Conservation (phyloP, 2,329 filamentous ascomycete genomes). For the Shiraia sp. region DNA sequence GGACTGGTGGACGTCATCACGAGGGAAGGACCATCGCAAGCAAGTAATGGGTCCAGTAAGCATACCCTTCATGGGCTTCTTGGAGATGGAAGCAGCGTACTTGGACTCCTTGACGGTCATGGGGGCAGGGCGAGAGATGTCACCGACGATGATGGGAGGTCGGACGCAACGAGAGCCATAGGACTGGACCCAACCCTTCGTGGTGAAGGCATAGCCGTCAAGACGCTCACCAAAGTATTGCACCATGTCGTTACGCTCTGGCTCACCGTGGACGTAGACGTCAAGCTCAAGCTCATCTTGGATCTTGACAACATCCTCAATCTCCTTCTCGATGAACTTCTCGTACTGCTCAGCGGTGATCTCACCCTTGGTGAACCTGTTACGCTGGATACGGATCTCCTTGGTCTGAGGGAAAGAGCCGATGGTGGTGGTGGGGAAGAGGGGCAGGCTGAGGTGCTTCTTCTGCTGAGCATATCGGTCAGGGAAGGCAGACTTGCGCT, state of each 20-base stretch:
- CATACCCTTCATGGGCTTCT: conserved; percentile 99
- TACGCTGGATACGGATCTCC: conserved; percentile 94
- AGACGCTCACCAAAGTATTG: conserved; percentile 99
- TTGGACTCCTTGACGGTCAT: conserved; percentile 99
- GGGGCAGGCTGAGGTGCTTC: conserved; percentile 87
- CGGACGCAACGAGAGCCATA: conserved; percentile 98
- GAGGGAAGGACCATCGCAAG: conserved; percentile 98
- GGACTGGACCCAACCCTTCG: conserved; percentile 97
- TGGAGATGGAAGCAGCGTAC: conserved; percentile 93
- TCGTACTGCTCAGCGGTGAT: conserved; percentile 93
- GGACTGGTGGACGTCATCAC: conserved; percentile 99
- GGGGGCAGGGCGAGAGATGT: conserved; percentile 92
- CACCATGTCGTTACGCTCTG: conserved; percentile 99
- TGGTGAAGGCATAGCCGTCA: conserved; percentile 97
- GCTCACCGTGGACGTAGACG: conserved; percentile 97
- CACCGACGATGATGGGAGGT: conserved; percentile 97
- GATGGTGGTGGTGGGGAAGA: conserved; percentile 99
- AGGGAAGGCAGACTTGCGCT: conserved; percentile 89
- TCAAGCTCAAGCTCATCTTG: conserved; percentile 98
- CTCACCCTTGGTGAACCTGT: conserved; percentile 99
- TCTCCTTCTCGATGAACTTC: conserved; percentile 99
- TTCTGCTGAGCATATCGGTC: conserved; percentile 85
- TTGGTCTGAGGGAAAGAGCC: conserved; percentile 99
- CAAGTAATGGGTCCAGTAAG: conserved; percentile 98
- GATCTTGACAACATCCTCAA: conserved; percentile 90